Percentiles rank a stretch among this genome's conserved stretches.
These are phyloP conservation scores for Saccharomycopsis microspora DNA, from an alignment of 805 yeast genomes.

Conservation along the genomic window DNA sequence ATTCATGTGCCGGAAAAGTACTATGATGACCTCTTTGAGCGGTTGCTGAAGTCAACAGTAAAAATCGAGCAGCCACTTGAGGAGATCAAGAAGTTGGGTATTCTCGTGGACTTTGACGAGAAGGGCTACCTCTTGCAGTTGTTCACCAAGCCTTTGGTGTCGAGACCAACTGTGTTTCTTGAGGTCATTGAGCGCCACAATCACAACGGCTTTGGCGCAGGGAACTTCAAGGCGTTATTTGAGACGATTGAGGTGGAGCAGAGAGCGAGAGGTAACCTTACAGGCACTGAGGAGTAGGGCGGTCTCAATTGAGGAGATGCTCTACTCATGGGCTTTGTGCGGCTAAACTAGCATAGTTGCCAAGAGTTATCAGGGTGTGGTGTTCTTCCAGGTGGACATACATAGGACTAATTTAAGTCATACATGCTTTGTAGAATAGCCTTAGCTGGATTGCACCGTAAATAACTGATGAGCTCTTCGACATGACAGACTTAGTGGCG, in stretches of 20 bases:
- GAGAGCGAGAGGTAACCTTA: slow-evolving; percentile 51
- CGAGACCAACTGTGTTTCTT: slow-evolving; percentile 72
- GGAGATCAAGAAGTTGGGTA: slow-evolving; percentile 36
- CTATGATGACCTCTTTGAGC: slow-evolving; percentile 36
- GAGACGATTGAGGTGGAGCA: slow-evolving; percentile 78
- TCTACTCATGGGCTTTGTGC: too few relatives aligned
- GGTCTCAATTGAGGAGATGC: too few relatives aligned
- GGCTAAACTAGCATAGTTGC: too few relatives aligned
- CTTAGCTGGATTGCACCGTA: too few relatives aligned
- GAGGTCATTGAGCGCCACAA: slow-evolving; percentile 74
- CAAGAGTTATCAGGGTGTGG: too few relatives aligned
- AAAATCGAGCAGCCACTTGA: slow-evolving; percentile 41
- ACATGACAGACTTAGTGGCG: too few relatives aligned
- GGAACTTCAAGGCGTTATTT: slow-evolving; percentile 74
- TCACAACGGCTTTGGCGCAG: slow-evolving; percentile 83
- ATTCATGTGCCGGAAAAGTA: slow-evolving; percentile 48
- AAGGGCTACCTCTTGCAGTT: slow-evolving; percentile 69
- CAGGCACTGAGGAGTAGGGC: background rate
- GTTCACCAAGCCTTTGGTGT: slow-evolving; percentile 66
- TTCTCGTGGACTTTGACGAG: slow-evolving; percentile 70
- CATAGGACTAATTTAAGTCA: too few relatives aligned
- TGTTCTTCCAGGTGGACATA: too few relatives aligned
- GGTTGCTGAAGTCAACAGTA: slow-evolving; percentile 34
- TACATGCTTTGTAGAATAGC: too few relatives aligned
- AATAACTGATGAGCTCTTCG: too few relatives aligned